Base-by-base conservation (phyloP, 768 basidiomycete species). In the Lentinula guzmanii region DNA sequence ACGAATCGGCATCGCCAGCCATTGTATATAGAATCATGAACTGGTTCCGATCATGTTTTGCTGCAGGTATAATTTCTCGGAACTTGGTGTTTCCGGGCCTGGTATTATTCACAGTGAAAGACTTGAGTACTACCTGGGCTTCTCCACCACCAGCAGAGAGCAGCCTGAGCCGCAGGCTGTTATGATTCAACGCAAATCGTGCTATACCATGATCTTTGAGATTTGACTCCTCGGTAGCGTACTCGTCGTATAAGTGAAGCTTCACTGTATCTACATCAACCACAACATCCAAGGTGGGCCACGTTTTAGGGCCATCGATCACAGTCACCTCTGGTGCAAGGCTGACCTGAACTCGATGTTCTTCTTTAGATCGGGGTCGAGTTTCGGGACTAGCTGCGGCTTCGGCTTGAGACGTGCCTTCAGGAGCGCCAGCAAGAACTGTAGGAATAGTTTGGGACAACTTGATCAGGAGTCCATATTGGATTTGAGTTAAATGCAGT, bases 21-120 rank as follows among this genome's bases (percentile, higher is more conserved):
- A 82, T 82, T 2, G 91, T 91, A 72, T 91, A 98, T 35, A 97
- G 82, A 16, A 97, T 70, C 92, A 96, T 97, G 70, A 98, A 89
- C 68, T 97, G 93, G 62, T 95, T 95, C 55, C 91, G 79, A 62
- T 88, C 83, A 66, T 97, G 93, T 61, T 87, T 83, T 13, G 93
- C 90, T 5, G 94, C 88, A 11, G 97, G 96, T 63, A 99, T 91
- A 61, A 99, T 95, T 72, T 98, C 95, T 45, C 95, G 85, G 77
- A 95, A 98, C 67, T 83, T 88, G 28, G 93, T 90, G 52, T 78
- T 78, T 6, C 93, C 92, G 0, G 91, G 83, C 57, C 89, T 81
- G 2, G 88, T 98, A 70, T 96, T 95, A 71, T 83, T 86, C 80
- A 98, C 89, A 0, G 93, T 93, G 69, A 98, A 89, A 0, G 96